Conservation (phyloP, 2,329 filamentous ascomycete species). For the Ambrosiella xylebori region DNA sequence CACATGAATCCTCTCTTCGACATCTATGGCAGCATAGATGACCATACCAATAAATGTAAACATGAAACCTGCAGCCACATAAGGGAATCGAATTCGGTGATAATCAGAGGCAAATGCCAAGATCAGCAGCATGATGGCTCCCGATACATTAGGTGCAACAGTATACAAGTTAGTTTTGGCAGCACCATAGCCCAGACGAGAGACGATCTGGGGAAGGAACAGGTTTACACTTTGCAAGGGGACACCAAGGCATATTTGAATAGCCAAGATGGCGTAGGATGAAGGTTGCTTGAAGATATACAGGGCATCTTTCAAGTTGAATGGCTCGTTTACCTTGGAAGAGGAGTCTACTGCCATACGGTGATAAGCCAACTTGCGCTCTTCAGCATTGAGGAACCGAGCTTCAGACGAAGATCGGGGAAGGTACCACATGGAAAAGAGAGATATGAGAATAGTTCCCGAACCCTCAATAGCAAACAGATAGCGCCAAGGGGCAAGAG, state of each 20-base stretch:
- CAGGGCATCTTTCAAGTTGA: constrained; percentile 33
- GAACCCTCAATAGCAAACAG: constrained; percentile 37
- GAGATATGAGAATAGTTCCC: constrained; percentile 41
- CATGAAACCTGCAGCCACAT: constrained; percentile 55
- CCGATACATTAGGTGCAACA: constrained; percentile 61
- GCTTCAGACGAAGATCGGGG: constrained; percentile 47
- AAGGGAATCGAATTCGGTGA: constrained; percentile 50
- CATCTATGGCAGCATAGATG: constrained; percentile 56
- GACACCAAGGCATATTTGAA: constrained; percentile 43
- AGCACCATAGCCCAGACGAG: constrained; percentile 29
- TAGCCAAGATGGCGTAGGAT: constrained; percentile 32
- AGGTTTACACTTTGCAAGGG: constrained; percentile 37
- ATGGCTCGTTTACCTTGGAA: constrained; percentile 36
- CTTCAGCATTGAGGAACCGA: constrained; percentile 45
- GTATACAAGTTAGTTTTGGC: constrained; percentile 62
- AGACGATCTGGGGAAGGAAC: constrained; percentile 39
- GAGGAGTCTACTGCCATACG: constrained; percentile 64
- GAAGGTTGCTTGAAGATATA: constrained; percentile 33
- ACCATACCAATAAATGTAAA: constrained; percentile 65
- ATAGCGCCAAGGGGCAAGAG: constrained; percentile 29
- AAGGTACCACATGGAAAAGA: constrained; percentile 53
- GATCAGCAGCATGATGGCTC: constrained; percentile 53
- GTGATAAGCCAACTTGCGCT: constrained; percentile 51
- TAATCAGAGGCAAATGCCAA: constrained; percentile 56
- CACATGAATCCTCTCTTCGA: constrained; percentile 40